phyloP scores from a whole-genome alignment of 441 rosid species.

The Viola pubescens region DNA sequence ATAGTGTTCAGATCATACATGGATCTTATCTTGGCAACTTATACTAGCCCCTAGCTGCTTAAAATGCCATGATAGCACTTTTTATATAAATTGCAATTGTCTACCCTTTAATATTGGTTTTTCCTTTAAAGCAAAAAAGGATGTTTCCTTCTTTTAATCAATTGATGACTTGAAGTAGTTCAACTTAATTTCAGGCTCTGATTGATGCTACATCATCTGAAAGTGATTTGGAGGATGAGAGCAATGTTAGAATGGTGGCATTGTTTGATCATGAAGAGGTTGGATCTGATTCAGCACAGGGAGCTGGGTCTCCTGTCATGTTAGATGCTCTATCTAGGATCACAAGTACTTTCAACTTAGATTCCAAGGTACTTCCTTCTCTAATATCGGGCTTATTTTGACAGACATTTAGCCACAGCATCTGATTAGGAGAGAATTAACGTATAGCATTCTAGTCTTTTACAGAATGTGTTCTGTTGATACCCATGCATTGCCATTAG shows the following conservation, averaged over 20 bases:
- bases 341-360: conserved; percentile 61
- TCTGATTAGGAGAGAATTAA: not conserved
- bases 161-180: not conserved
- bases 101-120: too few relatives aligned
- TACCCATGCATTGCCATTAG: too few relatives aligned
- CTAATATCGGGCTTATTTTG: not conserved
- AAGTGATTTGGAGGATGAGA: conserved; percentile 63
- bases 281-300: conserved; percentile 92
- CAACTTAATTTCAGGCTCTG: conserved; percentile 50
- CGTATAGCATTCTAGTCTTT: too few relatives aligned
- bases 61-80: too few relatives aligned
- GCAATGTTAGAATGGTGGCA: conserved; percentile 92
- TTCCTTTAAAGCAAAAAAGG: too few relatives aligned
- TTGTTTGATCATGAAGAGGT: conserved; percentile 98
- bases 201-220: conserved; percentile 73
- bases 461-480: too few relatives aligned
- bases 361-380: conserved; percentile 48
- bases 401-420: not conserved
- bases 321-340: conserved; percentile 83
- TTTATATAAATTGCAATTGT: too few relatives aligned
- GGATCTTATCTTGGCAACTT: not conserved
- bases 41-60: too few relatives aligned
- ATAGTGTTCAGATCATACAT: not conserved
- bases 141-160: not conserved
- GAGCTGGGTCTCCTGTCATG: conserved; percentile 98